phyloP scores from a whole-genome alignment of 1,284 basidiomycete genomes.

The Sporisorium exsertum region DNA sequence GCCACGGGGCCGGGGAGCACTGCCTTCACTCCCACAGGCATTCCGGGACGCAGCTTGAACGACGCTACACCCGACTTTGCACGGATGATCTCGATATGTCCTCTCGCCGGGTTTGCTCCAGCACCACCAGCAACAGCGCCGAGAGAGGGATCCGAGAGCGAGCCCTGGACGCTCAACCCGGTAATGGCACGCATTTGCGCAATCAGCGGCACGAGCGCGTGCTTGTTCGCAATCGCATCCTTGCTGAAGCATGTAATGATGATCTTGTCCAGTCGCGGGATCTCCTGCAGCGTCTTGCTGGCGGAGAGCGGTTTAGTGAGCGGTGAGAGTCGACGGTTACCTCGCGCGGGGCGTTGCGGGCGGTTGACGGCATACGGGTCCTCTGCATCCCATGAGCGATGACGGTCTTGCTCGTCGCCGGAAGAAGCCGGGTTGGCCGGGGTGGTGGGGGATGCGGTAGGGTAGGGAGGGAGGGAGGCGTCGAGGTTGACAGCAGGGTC shows the following conservation, averaged over 20 bases:
- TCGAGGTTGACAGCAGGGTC: conserved; percentile 67
- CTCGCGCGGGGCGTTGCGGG: conserved; percentile 77
- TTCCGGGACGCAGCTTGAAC: conserved; percentile 83
- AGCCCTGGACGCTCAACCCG: conserved; percentile 76
- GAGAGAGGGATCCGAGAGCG: conserved; percentile 48
- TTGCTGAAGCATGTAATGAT: conserved; percentile 70
- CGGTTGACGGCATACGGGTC: conserved; percentile 84
- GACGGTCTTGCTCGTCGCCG: conserved; percentile 28
- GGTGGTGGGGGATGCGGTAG: conserved; percentile 17
- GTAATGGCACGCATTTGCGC: conserved; percentile 89
- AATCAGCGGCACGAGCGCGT: conserved; percentile 83
- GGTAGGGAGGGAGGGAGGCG: conserved; percentile 9
- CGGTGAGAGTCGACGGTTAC: conserved; percentile 71
- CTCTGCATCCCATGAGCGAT: conserved; percentile 79
- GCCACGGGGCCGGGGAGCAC: conserved; percentile 88
- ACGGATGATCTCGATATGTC: conserved; percentile 79
- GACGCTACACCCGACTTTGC: conserved; percentile 84
- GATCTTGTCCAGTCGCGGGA: conserved; percentile 83
- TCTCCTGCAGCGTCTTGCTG: conserved; percentile 45
- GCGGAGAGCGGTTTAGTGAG: conserved; percentile 47
- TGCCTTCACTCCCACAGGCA: conserved; percentile 89
- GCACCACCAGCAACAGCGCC: background rate
- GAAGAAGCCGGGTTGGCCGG: conserved; percentile 9
- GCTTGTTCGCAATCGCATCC: conserved; percentile 78
- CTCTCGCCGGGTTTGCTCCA: conserved; percentile 16